phyloP scores from a whole-genome alignment of 2,329 filamentous ascomycete genomes.

The Sporothrix pseudoabietina region DNA sequence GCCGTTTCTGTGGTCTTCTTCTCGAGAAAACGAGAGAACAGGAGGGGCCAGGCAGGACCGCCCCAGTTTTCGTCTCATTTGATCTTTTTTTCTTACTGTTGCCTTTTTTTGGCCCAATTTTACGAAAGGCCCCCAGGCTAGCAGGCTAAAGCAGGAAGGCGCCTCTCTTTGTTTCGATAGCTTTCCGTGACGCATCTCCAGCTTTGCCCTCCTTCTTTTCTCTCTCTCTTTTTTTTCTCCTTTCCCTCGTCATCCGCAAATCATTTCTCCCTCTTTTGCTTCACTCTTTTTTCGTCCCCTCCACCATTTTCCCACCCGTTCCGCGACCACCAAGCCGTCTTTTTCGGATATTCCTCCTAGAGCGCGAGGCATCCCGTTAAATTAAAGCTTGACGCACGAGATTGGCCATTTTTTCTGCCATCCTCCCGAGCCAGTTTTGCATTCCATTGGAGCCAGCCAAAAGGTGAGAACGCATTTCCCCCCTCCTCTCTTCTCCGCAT shows the following conservation, averaged over 20 bases:
- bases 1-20: conserved; percentile 9
- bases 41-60: not conserved
- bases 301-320: not conserved
- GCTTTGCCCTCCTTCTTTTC: not conserved
- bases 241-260: conserved; percentile 8
- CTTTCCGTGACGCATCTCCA: conserved; percentile 28
- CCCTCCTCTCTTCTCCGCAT: not conserved
- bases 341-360: not conserved
- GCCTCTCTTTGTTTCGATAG: conserved; percentile 28
- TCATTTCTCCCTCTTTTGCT: conserved; percentile 5
- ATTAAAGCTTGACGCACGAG: conserved; percentile 10
- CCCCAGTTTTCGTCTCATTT: conserved; percentile 24
- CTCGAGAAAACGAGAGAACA: not conserved
- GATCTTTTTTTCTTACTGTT: conserved; percentile 23
- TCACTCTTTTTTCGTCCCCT: not conserved
- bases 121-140: conserved; percentile 20
- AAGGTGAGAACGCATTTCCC: not conserved
- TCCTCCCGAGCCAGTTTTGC: not conserved
- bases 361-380: conserved; percentile 3
- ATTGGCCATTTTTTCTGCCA: conserved; percentile 1
- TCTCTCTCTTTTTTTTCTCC: conserved; percentile 24
- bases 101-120: conserved; percentile 22
- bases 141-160: not conserved
- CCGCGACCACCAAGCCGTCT: not conserved
- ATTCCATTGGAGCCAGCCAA: conserved; percentile 2